Conservation (phyloP, 805 yeast genomes). For the Candida glaebosa region DNA sequence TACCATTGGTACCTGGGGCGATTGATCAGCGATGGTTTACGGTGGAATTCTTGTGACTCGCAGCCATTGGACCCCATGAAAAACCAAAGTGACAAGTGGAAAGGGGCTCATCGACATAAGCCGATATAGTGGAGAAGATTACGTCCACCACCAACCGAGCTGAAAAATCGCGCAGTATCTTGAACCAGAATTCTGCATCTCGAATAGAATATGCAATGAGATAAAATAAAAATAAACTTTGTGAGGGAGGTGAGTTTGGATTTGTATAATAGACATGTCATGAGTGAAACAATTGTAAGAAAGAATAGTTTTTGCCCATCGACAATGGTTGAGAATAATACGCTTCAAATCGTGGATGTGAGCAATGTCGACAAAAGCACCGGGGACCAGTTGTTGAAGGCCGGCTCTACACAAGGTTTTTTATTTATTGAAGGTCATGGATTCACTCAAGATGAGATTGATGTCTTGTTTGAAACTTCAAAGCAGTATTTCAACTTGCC, state of each 20-base stretch:
- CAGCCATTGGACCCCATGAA: no score
- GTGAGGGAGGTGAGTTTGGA: neutral
- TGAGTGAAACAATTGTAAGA: neutral
- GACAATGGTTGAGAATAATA: slow-evolving; percentile 25
- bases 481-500: slow-evolving; percentile 52
- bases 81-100: no score
- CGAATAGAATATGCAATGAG: neutral
- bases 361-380: slow-evolving; percentile 39
- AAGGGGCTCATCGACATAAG: no score
- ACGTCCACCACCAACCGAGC: no score
- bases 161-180: neutral
- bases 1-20: neutral
- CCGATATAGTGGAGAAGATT: no score
- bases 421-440: slow-evolving; percentile 65
- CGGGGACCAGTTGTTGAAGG: slow-evolving; percentile 51
- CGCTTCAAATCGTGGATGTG: slow-evolving; percentile 57
- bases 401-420: slow-evolving; percentile 64
- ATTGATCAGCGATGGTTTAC: neutral
- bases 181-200: neutral
- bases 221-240: no score
- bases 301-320: neutral
- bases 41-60: no score
- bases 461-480: slow-evolving; percentile 46
- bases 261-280: neutral
- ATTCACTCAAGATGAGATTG: slow-evolving; percentile 54